phyloP scores from a whole-genome alignment of 768 basidiomycete genomes.

The Chalciporus piperatus region DNA sequence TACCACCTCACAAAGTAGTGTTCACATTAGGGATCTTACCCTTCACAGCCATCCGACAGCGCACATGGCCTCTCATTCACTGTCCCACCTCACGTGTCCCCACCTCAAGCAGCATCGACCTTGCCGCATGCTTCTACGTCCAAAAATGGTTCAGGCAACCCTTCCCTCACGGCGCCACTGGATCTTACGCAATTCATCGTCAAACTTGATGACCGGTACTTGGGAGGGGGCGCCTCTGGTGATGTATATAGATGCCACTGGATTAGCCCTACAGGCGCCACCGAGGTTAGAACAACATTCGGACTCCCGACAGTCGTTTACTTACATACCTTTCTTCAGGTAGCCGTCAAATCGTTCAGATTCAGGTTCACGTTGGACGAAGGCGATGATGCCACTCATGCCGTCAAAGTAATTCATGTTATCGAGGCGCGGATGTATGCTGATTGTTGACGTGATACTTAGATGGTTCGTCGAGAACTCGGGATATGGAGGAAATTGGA shows the following conservation, averaged over 20 bases:
- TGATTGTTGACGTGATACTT: neutral
- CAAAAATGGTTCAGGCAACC: neutral
- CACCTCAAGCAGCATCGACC: too few species aligned
- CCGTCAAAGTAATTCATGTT: neutral
- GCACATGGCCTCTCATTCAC: too few species aligned
- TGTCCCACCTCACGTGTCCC: too few species aligned
- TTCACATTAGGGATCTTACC: too few species aligned
- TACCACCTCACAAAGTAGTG: too few species aligned
- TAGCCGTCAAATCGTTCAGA: neutral
- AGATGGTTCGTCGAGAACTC: neutral
- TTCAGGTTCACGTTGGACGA: neutral
- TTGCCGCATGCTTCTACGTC: too few species aligned
- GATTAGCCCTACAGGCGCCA: neutral
- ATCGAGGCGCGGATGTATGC: too few species aligned
- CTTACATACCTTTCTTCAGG: neutral
- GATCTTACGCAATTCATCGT: slow-evolving; percentile 6
- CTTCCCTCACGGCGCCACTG: neutral
- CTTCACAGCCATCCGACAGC: too few species aligned
- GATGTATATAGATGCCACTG: neutral
- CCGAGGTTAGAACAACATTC: too few species aligned
- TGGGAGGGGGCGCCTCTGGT: slow-evolving; percentile 1
- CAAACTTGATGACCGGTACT: neutral
- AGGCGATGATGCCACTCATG: neutral
- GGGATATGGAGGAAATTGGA: slow-evolving; percentile 6
- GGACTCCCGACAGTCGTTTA: neutral